Base-by-base conservation (phyloP, 2,329 filamentous ascomycete genomes). In the Nemania abortiva region DNA sequence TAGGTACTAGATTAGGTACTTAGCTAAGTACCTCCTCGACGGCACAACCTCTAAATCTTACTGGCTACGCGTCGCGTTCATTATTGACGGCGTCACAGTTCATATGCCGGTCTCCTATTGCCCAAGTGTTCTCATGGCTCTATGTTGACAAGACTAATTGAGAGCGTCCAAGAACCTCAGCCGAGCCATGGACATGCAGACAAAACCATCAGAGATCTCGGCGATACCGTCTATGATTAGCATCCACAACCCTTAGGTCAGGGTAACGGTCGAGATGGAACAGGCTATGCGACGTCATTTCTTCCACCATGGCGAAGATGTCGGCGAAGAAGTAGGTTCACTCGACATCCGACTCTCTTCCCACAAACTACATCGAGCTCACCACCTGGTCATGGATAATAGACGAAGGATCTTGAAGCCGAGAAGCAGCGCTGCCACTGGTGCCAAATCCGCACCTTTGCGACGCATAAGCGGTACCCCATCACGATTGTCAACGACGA, bases 401-500 rank as follows among this genome's bases (percentile, higher is more conserved):
- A n/a, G n/a, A n/a, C 3, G 67, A 31, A 84, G 81, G 77, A 77
- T 52, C 72, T 74, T 18, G 74, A 81, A 20, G 77, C 78, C 4
- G 83, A 86, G 59, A 82, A 82, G 58, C 64, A 74, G 1, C 72
- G 76, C n/a, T 91, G 89, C 71, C 88, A 90, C 73, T 89, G 83
- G 81, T 91, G 89, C 74, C 89, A 91, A 76, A 81, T 91, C 39
- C 84, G 86, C 6, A 78, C 81, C 0, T 89, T 90, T 70, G 78
- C 82, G 0, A 86, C 82, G 0, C 85, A 88, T 69, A 66, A 77
- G 0, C 67, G 77, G 1, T 83, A 82, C 7, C 88, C 89, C 1
- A 85, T 94, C 29, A 87, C 87, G 0, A 85, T 95, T 0, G 81
- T 90, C 60, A 95, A 95, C 76, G 81, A 84, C 0, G 80, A 87